Conservation (phyloP, 768 basidiomycete genomes). For the Termitomyces sp. region DNA sequence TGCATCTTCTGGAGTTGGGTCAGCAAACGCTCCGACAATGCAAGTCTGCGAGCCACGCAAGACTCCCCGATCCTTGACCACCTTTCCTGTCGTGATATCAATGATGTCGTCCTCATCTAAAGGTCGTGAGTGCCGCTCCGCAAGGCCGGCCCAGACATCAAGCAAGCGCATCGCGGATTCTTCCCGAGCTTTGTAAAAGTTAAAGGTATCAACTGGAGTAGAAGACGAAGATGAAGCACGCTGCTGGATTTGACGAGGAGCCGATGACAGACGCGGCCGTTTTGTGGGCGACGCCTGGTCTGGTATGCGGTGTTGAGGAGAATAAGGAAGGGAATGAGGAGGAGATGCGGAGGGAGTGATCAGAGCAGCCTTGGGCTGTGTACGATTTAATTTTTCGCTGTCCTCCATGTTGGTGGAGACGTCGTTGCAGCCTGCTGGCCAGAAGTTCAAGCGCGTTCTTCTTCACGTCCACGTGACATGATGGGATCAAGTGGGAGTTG, state of each 20-base stretch:
- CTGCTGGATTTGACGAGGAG: conserved; percentile 34
- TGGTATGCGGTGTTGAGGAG: conserved; percentile 22
- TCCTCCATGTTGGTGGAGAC: conserved; percentile 4
- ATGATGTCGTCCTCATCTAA: conserved; percentile 82
- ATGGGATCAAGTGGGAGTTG: too few species aligned
- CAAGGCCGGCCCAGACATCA: conserved; percentile 66
- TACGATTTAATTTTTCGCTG: not conserved
- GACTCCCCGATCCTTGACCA: conserved; percentile 72
- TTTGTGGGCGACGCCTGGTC: conserved; percentile 45
- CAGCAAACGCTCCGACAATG: conserved; percentile 53
- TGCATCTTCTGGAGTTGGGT: conserved; percentile 28
- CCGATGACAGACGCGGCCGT: conserved; percentile 46
- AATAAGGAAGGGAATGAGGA: conserved; percentile 29
- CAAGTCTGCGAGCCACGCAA: conserved; percentile 44
- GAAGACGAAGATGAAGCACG: conserved; percentile 30
- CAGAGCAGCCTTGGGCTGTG: conserved; percentile 26
- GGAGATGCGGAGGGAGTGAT: conserved; percentile 58
- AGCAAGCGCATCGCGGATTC: conserved; percentile 57
- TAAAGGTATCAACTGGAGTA: conserved; percentile 25
- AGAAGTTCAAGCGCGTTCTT: not conserved
- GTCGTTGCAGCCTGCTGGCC: not conserved
- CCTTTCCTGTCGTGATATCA: conserved; percentile 57
- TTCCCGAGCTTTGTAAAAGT: conserved; percentile 54
- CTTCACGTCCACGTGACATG: not conserved
- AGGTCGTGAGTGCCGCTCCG: conserved; percentile 61